Evolutionary conservation across 495 filamentous ascomycete species (phyloP).

Genomic region (Hypoxylon perforatum): DNA sequence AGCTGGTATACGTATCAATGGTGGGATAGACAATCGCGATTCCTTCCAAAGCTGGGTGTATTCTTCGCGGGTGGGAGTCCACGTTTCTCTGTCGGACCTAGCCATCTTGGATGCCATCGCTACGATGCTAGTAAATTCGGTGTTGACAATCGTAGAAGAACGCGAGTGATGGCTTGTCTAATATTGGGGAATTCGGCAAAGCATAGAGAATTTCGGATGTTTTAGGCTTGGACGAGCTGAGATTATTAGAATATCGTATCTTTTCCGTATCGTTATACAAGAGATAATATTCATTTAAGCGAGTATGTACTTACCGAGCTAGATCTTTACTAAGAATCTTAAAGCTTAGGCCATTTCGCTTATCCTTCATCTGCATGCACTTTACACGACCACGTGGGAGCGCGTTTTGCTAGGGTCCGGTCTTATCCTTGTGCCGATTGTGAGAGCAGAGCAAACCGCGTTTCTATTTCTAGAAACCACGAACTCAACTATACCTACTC

Average conservation of each 20-base stretch:
- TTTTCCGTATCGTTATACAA: no score
- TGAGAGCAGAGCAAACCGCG: not conserved
- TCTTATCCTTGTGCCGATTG: slow-evolving; percentile 1
- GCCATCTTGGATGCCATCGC: slow-evolving; percentile 26
- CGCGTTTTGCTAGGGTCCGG: slow-evolving; percentile 20
- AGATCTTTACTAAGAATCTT: slow-evolving; percentile 2
- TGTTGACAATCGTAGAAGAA: not conserved
- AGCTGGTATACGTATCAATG: slow-evolving; percentile 69
- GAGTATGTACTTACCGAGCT: no score
- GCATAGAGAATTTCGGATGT: no score
- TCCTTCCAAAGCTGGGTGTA: slow-evolving; percentile 49
- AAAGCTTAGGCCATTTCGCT: slow-evolving; percentile 16
- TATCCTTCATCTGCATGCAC: no score
- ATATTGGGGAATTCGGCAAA: not conserved
- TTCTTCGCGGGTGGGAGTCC: slow-evolving; percentile 42
- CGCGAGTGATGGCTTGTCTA: no score
- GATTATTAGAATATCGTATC: no score
- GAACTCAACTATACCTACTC: not conserved
- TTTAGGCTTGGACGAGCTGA: no score
- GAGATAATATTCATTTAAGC: no score
- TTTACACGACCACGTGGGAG: slow-evolving; percentile 36
- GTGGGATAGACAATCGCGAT: slow-evolving; percentile 70
- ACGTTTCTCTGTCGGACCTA: slow-evolving; percentile 5
- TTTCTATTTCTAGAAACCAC: slow-evolving; percentile 1
- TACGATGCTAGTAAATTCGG: not conserved